These are phyloP conservation scores for Aspergillus neoniger DNA, from an alignment of 2,329 filamentous ascomycete genomes.

Conservation along the genomic window DNA sequence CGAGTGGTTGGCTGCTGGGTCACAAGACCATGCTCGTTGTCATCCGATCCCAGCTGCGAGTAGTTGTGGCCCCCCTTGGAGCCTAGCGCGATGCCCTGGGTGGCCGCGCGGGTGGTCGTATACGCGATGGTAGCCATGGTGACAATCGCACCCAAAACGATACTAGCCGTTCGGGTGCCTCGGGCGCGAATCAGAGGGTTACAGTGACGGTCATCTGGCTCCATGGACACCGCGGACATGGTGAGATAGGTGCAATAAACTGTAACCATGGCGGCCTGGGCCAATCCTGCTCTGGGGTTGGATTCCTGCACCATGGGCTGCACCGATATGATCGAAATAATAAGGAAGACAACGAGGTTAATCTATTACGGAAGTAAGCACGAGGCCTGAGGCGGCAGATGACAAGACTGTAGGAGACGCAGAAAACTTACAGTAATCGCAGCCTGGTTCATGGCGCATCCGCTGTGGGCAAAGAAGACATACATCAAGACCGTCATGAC, in stretches of 20 bases:
- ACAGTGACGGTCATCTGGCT: constrained; percentile 90
- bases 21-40: constrained; percentile 79
- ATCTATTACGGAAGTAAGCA: constrained; percentile 48
- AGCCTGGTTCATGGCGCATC: constrained; percentile 94
- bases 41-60: constrained; percentile 65
- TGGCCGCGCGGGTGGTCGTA: constrained; percentile 93
- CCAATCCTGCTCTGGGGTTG: constrained; percentile 90
- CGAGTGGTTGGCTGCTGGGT: constrained; percentile 78
- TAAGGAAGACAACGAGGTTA: constrained; percentile 81
- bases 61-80: constrained; percentile 57
- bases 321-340: constrained; percentile 80
- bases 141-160: constrained; percentile 89
- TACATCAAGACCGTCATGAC: constrained; percentile 98
- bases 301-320: constrained; percentile 87
- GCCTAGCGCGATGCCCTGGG: constrained; percentile 68
- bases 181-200: constrained; percentile 85
- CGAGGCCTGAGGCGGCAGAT: neutral
- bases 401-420: constrained; percentile 6
- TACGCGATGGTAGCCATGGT: constrained; percentile 97
- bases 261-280: constrained; percentile 96
- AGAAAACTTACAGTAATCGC: constrained; percentile 70
- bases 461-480: constrained; percentile 81
- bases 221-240: constrained; percentile 98
- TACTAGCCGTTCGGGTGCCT: constrained; percentile 83
- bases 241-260: constrained; percentile 98